Evolutionary conservation across 306 rosid species (phyloP), one percentile per base, ranked within the genome.

Genomic region (Pyrus communis): DNA sequence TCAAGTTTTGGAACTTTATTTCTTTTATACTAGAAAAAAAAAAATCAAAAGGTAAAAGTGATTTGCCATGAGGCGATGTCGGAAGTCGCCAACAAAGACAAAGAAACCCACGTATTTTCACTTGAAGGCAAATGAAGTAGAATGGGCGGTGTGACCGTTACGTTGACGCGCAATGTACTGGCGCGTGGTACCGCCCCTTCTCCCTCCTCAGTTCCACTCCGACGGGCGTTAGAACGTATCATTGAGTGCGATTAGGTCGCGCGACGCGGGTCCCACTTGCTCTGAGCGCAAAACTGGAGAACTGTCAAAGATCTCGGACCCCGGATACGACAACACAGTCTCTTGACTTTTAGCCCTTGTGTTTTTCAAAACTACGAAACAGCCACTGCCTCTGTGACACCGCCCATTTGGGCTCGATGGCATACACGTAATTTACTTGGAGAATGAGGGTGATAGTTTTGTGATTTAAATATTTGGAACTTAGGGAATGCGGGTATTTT

Each of bases 161-260:
- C 81, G 67, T 40, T 64, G 52, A 93, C 98, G 96, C 88, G 90
- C 90, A 9, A 8, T 1, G 54, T 73, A 67, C 77, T 86, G 76
- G 89, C 77, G 93, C 82, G 83, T 88, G 88, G 87, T 81, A 23
- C 83, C 71, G 0, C 17, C 66, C 49, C 55, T 17, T 68, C 55
- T 79, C 42, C 11, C 42, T 54, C 30, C 52, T 13, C 76, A 11
- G 57, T 71, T 21, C 63, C 79, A 85, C 85, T 46, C 30, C 2
- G 10, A n/a, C 63, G 3, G 11, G 25, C 38, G 43, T 35, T 81
- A 19, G 31, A 3, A 57, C 31, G 73, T 52, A 30, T 70, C 19
- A 78, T 69, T 69, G 67, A 67, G 91, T 86, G 88, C 78, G 52
- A 75, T 87, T 84, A 63, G 80, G 87, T 88, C 84, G 60, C 72